These are phyloP conservation scores for Verbena officinalis DNA, from an alignment of 257 asterid species.

Conservation along the genomic window DNA sequence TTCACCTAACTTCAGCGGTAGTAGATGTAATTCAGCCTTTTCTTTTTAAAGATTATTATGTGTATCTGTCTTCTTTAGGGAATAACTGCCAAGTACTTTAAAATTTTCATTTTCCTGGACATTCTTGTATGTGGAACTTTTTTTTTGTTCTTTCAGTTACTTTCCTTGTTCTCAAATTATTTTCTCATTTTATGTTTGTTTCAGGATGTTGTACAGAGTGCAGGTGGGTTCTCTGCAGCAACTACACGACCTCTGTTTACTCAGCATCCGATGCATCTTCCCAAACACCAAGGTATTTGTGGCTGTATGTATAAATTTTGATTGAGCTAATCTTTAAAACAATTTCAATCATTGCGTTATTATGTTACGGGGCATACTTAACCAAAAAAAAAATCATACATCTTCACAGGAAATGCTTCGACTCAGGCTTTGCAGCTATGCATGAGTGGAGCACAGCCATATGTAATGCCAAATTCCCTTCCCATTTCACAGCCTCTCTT, in stretches of 20 bases:
- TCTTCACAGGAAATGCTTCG: constrained; percentile 54
- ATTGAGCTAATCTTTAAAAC: not conserved
- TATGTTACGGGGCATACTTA: not conserved
- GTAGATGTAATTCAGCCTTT: not conserved
- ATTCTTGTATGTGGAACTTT: not conserved
- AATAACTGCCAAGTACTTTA: constrained; percentile 8
- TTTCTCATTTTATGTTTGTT: constrained; percentile 22
- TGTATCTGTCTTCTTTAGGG: no score
- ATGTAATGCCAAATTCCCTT: constrained; percentile 51
- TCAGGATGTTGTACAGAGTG: constrained; percentile 58
- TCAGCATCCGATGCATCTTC: constrained; percentile 55
- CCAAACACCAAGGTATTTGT: constrained; percentile 75
- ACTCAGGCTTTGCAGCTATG: constrained; percentile 64
- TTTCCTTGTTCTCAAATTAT: constrained; percentile 14
- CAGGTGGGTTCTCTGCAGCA: constrained; percentile 62
- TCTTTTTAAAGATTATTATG: no score
- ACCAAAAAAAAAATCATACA: constrained; percentile 20
- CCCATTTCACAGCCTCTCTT: constrained; percentile 56
- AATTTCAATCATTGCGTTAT: no score
- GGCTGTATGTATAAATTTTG: not conserved
- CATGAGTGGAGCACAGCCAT: constrained; percentile 51
- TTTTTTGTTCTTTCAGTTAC: not conserved
- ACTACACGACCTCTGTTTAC: constrained; percentile 52
- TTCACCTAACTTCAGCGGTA: no score
- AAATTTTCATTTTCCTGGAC: not conserved